Conservation (phyloP, 1,284 basidiomycete genomes). For the Ceratobasidium sp. region DNA sequence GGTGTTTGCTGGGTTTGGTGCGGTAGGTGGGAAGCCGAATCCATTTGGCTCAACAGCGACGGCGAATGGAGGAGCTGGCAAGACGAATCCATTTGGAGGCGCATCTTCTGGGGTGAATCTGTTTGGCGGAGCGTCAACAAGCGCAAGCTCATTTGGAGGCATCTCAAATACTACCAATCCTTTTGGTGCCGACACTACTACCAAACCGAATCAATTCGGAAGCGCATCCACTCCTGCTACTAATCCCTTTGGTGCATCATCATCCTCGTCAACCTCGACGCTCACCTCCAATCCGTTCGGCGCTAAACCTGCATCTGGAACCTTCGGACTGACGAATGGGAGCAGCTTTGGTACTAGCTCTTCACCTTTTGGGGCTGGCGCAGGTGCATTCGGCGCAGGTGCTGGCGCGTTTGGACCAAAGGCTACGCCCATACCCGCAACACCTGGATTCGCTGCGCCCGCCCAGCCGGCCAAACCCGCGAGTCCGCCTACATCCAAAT, state of each 20-base stretch:
- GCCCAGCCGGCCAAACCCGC: neutral
- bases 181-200: neutral
- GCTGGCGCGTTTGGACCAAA: constrained; percentile 1
- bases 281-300: constrained; percentile 13
- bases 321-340: constrained; percentile 1
- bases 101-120: neutral
- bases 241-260: neutral
- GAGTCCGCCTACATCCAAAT: constrained; percentile 4
- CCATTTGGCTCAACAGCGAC: constrained; percentile 3
- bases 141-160: neutral
- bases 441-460: neutral
- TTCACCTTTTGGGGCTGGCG: constrained; percentile 16
- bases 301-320: neutral
- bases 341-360: neutral
- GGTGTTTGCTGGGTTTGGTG: constrained; percentile 35
- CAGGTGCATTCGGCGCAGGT: constrained; percentile 5
- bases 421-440: neutral
- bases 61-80: neutral
- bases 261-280: neutral
- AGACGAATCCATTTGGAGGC: constrained; percentile 1
- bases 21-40: constrained; percentile 15
- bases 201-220: constrained; percentile 20
- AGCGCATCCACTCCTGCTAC: neutral
- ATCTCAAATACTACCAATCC: neutral
- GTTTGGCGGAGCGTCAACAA: constrained; percentile 5